These are phyloP conservation scores for Tarenaya hassleriana DNA, from an alignment of 345 rosid species.

Conservation along the genomic window DNA sequence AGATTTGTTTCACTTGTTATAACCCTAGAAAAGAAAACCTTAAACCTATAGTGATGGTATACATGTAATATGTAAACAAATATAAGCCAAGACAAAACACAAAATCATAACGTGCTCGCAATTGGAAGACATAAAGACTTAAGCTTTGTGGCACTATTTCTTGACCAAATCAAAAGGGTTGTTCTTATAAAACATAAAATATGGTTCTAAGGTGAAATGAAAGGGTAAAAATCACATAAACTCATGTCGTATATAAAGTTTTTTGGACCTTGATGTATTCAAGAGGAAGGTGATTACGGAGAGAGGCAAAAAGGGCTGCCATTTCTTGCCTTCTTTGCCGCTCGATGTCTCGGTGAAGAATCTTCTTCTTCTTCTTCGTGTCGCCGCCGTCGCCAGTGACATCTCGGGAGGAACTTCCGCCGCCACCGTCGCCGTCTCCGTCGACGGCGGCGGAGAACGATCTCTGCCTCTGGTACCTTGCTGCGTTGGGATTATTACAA, in stretches of 20 bases:
- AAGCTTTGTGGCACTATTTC: no score
- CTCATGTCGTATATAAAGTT: conserved; percentile 3
- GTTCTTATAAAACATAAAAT: no score
- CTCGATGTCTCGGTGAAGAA: conserved; percentile 31
- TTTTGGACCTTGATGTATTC: conserved; percentile 28
- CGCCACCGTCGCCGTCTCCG: conserved; percentile 17
- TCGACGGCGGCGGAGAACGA: conserved; percentile 13
- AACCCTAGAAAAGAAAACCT: conserved; percentile 17
- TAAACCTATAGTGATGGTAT: neutral
- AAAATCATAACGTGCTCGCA: no score
- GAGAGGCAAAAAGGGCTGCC: conserved; percentile 22
- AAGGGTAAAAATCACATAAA: no score
- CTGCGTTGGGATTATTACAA: conserved; percentile 14
- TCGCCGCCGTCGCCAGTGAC: conserved; percentile 16
- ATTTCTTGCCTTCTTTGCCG: conserved; percentile 32
- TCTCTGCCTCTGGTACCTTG: conserved; percentile 22
- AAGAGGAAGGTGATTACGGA: conserved; percentile 26
- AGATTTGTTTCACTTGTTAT: no score
- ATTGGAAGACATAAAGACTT: no score
- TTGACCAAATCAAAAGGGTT: no score
- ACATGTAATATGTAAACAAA: no score
- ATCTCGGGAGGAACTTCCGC: neutral
- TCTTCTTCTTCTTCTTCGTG: conserved; percentile 28
- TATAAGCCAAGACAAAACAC: no score
- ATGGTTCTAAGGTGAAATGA: no score